Evolutionary conservation across 192 early-diverging fungal species (phyloP), one percentile per base, ranked within the genome.

Genomic region (Cladochytrium replicatum): DNA sequence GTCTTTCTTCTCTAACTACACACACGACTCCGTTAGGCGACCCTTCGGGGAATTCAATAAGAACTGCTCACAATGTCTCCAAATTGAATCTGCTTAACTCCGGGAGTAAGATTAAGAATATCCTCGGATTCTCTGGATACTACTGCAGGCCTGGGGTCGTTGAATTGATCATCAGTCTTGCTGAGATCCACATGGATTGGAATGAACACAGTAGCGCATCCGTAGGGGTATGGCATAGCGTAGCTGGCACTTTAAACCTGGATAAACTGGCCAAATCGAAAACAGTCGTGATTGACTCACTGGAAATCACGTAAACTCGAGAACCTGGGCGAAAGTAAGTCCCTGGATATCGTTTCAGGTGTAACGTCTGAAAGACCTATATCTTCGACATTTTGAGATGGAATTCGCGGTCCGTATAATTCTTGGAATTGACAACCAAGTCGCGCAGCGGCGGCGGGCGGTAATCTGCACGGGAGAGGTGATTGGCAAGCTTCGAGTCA

Each of bases 321-420:
- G n/a, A n/a, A n/a, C n/a, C n/a, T n/a, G n/a, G n/a, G n/a, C n/a
- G n/a, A n/a, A n/a, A n/a, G n/a, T n/a, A n/a, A n/a, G n/a, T n/a
- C n/a, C n/a, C n/a, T n/a, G n/a, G n/a, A n/a, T n/a, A n/a, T n/a
- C n/a, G n/a, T n/a, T n/a, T n/a, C n/a, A n/a, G n/a, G n/a, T n/a
- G n/a, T n/a, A n/a, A n/a, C n/a, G n/a, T n/a, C n/a, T n/a, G n/a
- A n/a, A n/a, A n/a, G n/a, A n/a, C n/a, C n/a, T n/a, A 63, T 23
- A 57, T 17, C 4, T 47, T 45, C 21, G 45, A 25, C 8, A 50
- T 37, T 9, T 17, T 32, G 25, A 41, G 32, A 50, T 63, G 54
- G 39, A 58, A 63, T 25, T 51, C 50, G 24, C 32, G 9, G 39
- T 63, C 32, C 6, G 46, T 27, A 13, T 52, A 21, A 11, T 17